Conservation (phyloP, 2,329 filamentous ascomycete genomes). For the Penicillium sp. region DNA sequence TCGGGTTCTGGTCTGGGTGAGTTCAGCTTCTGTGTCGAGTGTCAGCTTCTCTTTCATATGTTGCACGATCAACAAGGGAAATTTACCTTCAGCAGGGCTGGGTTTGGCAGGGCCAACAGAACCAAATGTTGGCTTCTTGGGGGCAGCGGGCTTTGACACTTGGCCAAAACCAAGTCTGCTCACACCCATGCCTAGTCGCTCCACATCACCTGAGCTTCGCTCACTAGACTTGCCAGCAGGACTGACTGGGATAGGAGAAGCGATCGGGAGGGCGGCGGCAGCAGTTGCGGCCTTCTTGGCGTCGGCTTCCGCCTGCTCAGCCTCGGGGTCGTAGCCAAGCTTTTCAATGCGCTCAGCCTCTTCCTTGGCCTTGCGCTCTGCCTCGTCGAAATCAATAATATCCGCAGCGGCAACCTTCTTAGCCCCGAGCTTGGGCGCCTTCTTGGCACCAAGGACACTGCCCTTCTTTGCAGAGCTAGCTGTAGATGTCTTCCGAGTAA, state of each 20-base stretch:
- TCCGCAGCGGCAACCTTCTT: constrained; percentile 75
- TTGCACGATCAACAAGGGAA: background rate
- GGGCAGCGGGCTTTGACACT: constrained; percentile 51
- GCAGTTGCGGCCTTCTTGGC: constrained; percentile 18
- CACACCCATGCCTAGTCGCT: constrained; percentile 82
- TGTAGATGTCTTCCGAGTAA: constrained; percentile 65
- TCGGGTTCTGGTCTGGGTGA: constrained; percentile 75
- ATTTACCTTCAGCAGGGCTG: constrained; percentile 52
- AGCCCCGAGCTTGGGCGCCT: constrained; percentile 71
- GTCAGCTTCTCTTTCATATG: constrained; percentile 7
- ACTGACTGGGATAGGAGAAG: constrained; percentile 67
- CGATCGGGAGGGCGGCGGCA: constrained; percentile 51
- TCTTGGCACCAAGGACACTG: constrained; percentile 79
- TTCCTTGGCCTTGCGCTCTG: constrained; percentile 92
- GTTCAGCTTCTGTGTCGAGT: constrained; percentile 53
- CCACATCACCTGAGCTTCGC: constrained; percentile 64
- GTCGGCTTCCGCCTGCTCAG: constrained; percentile 53
- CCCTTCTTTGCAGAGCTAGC: constrained; percentile 63
- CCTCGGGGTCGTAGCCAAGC: constrained; percentile 88
- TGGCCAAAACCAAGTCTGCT: constrained; percentile 80
- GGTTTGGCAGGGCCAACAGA: constrained; percentile 69
- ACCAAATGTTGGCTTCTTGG: constrained; percentile 81
- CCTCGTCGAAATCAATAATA: constrained; percentile 89
- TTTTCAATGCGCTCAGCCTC: constrained; percentile 94
- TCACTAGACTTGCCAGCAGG: constrained; percentile 48